Conservation (phyloP, 192 early-diverging fungal species). For the Coemansia javaensis region DNA sequence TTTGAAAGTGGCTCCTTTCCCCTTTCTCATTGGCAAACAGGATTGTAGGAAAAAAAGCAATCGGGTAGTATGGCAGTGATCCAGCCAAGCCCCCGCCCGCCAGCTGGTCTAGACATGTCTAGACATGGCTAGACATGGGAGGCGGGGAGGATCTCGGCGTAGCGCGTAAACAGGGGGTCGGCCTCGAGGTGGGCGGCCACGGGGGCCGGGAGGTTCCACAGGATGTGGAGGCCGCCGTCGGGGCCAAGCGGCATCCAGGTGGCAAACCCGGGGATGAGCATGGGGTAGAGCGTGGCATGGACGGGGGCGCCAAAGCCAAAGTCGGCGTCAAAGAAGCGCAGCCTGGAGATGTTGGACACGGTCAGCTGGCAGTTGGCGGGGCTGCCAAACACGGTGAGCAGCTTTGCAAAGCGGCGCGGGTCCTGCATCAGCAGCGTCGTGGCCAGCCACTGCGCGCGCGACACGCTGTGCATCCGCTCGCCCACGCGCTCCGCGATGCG, state of each 20-base stretch:
- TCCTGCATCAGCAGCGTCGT: slow-evolving; percentile 12
- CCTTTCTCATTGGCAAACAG: too few relatives aligned
- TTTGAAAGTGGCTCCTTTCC: too few relatives aligned
- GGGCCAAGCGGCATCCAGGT: slow-evolving; percentile 19
- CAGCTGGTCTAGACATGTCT: too few relatives aligned
- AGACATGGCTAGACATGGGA: too few relatives aligned
- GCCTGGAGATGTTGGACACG: slow-evolving; percentile 29
- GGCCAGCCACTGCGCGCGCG: slow-evolving; percentile 21
- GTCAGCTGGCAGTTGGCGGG: slow-evolving; percentile 22
- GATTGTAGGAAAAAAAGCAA: too few relatives aligned
- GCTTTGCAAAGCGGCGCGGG: slow-evolving; percentile 16
- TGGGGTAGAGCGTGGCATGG: slow-evolving; percentile 27
- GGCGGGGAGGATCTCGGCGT: slow-evolving; percentile 24
- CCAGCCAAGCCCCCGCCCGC: too few relatives aligned
- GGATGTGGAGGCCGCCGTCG: slow-evolving; percentile 26
- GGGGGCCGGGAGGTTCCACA: slow-evolving; percentile 27
- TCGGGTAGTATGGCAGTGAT: too few relatives aligned
- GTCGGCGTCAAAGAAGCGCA: slow-evolving; percentile 21
- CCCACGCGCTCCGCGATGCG: slow-evolving; percentile 18
- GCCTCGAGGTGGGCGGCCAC: slow-evolving; percentile 3
- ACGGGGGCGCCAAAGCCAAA: slow-evolving; percentile 37
- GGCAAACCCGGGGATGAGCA: slow-evolving; percentile 36
- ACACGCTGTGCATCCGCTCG: slow-evolving; percentile 13
- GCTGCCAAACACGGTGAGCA: slow-evolving; percentile 32
- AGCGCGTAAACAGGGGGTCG: slow-evolving; percentile 14